These are phyloP conservation scores for Pseudisothecium myosuroides DNA, from an alignment of 225 moss, liverwort and hornwort species.

Conservation along the genomic window DNA sequence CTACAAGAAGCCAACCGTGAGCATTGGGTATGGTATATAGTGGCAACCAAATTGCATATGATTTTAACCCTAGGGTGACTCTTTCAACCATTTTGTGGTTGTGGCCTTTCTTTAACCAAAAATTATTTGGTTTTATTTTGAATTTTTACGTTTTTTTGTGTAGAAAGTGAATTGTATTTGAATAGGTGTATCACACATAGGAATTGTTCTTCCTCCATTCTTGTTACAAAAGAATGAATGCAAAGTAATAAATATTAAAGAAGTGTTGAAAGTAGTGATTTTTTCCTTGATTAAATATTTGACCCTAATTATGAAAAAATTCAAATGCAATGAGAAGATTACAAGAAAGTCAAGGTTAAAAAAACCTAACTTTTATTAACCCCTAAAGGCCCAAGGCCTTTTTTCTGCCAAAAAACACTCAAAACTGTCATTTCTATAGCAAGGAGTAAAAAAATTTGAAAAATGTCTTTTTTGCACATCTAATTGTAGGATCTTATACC, in stretches of 20 bases:
- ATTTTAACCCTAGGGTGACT: background rate
- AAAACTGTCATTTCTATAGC: too few relatives aligned
- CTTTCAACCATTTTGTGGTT: background rate
- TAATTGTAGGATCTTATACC: too few relatives aligned
- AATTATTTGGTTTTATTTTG: background rate
- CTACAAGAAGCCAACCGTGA: accelerated
- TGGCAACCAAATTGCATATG: background rate
- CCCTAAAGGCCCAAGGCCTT: too few relatives aligned
- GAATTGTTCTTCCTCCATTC: background rate
- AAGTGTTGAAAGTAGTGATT: background rate
- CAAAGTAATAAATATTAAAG: background rate
- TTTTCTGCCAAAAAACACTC: too few relatives aligned
- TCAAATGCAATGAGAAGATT: background rate
- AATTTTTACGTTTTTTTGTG: background rate
- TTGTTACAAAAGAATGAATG: background rate
- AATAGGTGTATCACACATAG: accelerated
- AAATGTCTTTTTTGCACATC: too few relatives aligned
- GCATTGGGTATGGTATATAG: accelerated
- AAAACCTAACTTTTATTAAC: too few relatives aligned
- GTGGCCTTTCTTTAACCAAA: accelerated
- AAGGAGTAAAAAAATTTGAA: too few relatives aligned
- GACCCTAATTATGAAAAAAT: background rate
- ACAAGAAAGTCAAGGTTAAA: background rate
- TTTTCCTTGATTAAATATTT: background rate
- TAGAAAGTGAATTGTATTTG: background rate